Conservation (phyloP, 768 basidiomycete genomes). For the Boletellus emodensis region DNA sequence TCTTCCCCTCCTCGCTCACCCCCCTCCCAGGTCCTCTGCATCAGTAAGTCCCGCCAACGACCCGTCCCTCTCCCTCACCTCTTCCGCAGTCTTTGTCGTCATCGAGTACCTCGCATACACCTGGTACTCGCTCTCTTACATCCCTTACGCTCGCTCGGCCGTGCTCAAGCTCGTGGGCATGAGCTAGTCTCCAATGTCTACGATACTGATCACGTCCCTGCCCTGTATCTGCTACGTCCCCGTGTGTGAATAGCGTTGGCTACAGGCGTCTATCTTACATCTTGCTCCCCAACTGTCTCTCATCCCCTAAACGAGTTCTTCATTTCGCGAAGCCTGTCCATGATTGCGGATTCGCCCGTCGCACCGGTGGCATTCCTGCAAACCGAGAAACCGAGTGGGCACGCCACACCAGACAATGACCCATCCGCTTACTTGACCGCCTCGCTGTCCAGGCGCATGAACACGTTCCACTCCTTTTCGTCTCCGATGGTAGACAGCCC, state of each 20-base stretch:
- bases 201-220: conserved; percentile 2
- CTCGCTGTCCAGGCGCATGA: conserved; percentile 73
- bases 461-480: conserved; percentile 94
- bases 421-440: conserved; percentile 54
- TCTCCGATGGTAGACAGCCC: conserved; percentile 88
- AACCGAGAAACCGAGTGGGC: background rate
- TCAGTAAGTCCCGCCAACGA: conserved; percentile 40
- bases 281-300: conserved; percentile 8
- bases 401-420: background rate
- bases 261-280: too few species aligned
- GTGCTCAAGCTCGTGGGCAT: conserved; percentile 62
- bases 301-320: conserved; percentile 83
- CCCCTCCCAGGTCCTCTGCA: conserved; percentile 52
- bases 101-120: conserved; percentile 88
- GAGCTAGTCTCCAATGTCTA: conserved; percentile 11
- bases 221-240: background rate
- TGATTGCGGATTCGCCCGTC: conserved; percentile 47
- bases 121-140: conserved; percentile 86
- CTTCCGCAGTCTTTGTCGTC: conserved; percentile 73
- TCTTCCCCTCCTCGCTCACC: background rate
- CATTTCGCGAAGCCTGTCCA: conserved; percentile 71
- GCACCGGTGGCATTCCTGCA: conserved; percentile 49
- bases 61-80: background rate
- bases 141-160: conserved; percentile 83
- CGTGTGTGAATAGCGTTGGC: background rate